These are phyloP conservation scores for Exserohilum rostratum DNA, from an alignment of 2,329 filamentous ascomycete genomes.

Conservation along the genomic window DNA sequence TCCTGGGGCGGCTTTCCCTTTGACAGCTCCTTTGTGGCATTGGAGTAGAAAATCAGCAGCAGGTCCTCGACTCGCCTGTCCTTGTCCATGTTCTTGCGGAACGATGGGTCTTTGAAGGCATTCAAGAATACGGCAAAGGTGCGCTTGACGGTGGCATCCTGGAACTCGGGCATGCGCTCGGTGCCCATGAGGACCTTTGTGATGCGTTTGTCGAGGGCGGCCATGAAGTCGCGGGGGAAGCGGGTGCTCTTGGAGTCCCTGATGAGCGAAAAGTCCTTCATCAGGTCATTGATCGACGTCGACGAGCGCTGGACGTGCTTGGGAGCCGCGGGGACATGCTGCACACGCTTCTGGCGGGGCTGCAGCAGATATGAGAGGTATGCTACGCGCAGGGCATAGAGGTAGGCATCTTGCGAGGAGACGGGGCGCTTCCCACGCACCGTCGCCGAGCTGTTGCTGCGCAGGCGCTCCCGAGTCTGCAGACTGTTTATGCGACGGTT, in stretches of 20 bases:
- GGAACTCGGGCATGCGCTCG: conserved; percentile 85
- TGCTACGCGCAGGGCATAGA: conserved; percentile 86
- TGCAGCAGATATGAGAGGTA: conserved; percentile 93
- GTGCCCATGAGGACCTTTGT: conserved; percentile 79
- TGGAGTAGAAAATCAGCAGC: conserved; percentile 94
- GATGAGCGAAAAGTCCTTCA: conserved; percentile 81
- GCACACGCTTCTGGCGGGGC: conserved; percentile 85
- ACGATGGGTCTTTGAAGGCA: conserved; percentile 84
- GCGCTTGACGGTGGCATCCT: conserved; percentile 87
- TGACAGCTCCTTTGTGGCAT: conserved; percentile 87
- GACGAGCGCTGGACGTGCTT: conserved; percentile 71
- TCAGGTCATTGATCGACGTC: conserved; percentile 76
- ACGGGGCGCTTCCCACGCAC: conserved; percentile 47
- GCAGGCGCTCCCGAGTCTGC: conserved; percentile 48
- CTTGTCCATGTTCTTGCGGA: conserved; percentile 91
- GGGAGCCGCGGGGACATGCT: conserved; percentile 72
- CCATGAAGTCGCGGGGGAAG: conserved; percentile 74
- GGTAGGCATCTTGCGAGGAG: conserved; percentile 79
- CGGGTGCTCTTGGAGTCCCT: conserved; percentile 72
- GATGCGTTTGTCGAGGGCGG: conserved; percentile 76
- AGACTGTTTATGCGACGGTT: conserved; percentile 52
- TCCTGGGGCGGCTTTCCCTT: conserved; percentile 78
- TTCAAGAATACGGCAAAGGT: conserved; percentile 96
- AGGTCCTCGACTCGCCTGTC: conserved; percentile 91
- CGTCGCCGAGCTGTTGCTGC: conserved; percentile 47